phyloP scores from a whole-genome alignment of 495 filamentous ascomycete species.

The Lophiotrema nucula region DNA sequence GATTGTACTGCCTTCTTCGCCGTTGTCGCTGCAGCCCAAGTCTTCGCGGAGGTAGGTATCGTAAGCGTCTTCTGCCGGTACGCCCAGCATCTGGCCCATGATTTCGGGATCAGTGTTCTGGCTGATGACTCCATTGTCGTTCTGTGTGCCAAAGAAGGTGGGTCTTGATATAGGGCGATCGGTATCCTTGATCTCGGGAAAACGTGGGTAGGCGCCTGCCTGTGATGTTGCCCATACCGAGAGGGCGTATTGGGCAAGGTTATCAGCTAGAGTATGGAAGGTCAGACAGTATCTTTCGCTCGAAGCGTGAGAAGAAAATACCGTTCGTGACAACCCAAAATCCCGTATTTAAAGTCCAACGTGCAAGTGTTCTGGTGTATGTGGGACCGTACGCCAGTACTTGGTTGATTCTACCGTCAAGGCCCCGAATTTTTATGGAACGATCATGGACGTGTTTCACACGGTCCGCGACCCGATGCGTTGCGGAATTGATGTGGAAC shows the following conservation, averaged over 20 bases:
- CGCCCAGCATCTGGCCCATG: neutral
- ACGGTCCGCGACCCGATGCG: neutral
- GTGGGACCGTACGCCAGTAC: constrained; percentile 6
- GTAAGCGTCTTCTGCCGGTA: neutral
- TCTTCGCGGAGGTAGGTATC: neutral
- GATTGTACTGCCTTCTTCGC: neutral
- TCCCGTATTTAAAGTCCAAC: neutral
- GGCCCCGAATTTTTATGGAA: neutral
- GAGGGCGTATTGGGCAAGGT: constrained; percentile 9
- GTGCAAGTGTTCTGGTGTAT: constrained; percentile 7
- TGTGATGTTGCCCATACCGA: neutral
- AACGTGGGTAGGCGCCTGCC: constrained; percentile 1
- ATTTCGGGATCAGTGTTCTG: neutral
- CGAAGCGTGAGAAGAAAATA: neutral
- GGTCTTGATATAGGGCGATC: neutral
- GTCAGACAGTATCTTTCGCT: neutral
- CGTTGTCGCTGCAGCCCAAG: constrained; percentile 2
- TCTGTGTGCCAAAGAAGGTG: neutral
- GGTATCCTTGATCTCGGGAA: constrained; percentile 1
- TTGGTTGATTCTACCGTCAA: neutral
- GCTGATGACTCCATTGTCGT: constrained; percentile 10
- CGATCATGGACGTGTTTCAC: constrained; percentile 6
- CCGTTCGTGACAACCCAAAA: constrained; percentile 11
- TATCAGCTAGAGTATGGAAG: constrained; percentile 2
- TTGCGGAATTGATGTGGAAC: neutral